A percentile compares a stretch with the other conserved stretches of the same genome.
Evolutionary conservation across 257 asterid genomes (phyloP).

Genomic region (Solanum sejunctum): DNA sequence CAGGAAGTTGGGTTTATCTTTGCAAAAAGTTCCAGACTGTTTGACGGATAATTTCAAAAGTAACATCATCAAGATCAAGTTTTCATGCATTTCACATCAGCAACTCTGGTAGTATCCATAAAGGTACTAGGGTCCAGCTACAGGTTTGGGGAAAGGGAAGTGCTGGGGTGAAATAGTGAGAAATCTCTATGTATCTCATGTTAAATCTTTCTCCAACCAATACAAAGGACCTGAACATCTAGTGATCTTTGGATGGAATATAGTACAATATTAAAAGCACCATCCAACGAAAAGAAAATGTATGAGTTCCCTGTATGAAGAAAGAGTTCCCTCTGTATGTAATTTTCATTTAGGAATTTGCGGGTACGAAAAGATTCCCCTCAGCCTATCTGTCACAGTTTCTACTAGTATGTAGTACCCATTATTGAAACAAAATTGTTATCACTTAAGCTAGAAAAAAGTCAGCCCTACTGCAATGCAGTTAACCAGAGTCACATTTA

Average conservation of each 20-base stretch:
- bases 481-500: not conserved
- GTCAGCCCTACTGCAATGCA: not conserved
- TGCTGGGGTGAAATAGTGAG: not conserved
- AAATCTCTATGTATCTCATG: not conserved
- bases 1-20: not conserved
- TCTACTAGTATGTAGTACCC: not conserved
- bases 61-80: not conserved
- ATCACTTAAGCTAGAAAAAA: not conserved
- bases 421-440: not conserved
- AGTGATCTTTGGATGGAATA: not conserved
- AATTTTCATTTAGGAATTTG: not conserved
- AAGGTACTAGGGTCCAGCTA: not conserved
- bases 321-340: not conserved
- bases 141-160: not conserved
- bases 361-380: not conserved
- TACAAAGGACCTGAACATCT: not conserved
- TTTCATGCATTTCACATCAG: not conserved
- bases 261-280: not conserved
- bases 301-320: not conserved
- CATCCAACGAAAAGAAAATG: not conserved
- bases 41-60: not conserved
- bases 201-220: not conserved
- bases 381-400: not conserved
- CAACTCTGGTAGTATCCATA: not conserved
- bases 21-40: not conserved